Conservation (phyloP, 768 basidiomycete genomes). For the Xanthoconium purpureum region DNA sequence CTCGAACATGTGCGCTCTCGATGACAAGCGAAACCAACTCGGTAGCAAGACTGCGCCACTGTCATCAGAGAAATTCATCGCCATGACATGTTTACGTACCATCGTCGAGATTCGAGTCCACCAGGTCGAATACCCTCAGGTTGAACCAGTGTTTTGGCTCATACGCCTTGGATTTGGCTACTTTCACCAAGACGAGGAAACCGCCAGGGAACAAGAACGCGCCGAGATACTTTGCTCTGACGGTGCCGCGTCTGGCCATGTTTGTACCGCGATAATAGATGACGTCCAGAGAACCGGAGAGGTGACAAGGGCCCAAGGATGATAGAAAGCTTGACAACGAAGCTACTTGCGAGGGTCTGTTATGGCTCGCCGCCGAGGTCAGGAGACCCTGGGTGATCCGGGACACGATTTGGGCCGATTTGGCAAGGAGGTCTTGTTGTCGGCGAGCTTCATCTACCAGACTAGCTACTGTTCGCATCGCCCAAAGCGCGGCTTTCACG, state of each 20-base stretch:
- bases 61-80: constrained; percentile 3
- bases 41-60: constrained; percentile 64
- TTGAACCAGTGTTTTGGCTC: constrained; percentile 89
- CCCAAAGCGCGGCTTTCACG: constrained; percentile 49
- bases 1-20: constrained; percentile 74
- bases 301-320: constrained; percentile 73
- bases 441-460: constrained; percentile 81
- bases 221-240: constrained; percentile 83
- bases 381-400: constrained; percentile 50
- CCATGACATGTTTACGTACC: constrained; percentile 52
- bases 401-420: constrained; percentile 66
- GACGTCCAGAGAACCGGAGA: constrained; percentile 87
- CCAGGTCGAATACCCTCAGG: constrained; percentile 66
- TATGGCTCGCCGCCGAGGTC: constrained; percentile 24
- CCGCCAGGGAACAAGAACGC: constrained; percentile 86
- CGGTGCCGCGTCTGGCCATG: constrained; percentile 42
- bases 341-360: constrained; percentile 34
- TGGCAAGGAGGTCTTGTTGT: constrained; percentile 58
- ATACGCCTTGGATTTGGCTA: constrained; percentile 74
- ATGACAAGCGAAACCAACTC: constrained; percentile 73
- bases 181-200: constrained; percentile 85
- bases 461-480: constrained; percentile 73
- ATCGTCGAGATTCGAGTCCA: constrained; percentile 66
- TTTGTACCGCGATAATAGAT: constrained; percentile 61
- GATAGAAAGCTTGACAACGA: constrained; percentile 58